phyloP scores from a whole-genome alignment of 495 filamentous ascomycete genomes.

The Penicillium ucsense region DNA sequence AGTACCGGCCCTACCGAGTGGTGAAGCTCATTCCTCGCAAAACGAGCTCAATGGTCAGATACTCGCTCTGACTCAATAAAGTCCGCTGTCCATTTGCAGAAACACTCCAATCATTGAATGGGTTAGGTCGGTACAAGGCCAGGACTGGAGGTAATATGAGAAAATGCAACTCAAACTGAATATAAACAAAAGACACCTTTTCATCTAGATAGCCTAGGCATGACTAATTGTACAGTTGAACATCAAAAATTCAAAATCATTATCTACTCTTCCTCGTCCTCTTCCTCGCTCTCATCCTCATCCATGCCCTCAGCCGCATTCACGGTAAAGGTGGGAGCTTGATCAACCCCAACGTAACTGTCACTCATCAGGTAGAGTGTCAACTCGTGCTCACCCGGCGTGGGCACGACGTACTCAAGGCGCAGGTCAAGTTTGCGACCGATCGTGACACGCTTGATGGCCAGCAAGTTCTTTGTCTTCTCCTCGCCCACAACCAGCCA shows the following conservation, averaged over 20 bases:
- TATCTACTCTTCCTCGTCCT: conserved; percentile 56
- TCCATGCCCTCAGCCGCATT: conserved; percentile 89
- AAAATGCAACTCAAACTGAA: neutral
- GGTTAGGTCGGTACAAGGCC: too few species aligned
- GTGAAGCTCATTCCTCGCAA: too few species aligned
- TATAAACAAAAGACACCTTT: conserved; percentile 4
- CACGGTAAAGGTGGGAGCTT: conserved; percentile 81
- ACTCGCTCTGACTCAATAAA: too few species aligned
- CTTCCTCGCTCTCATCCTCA: conserved; percentile 76
- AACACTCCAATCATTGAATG: too few species aligned
- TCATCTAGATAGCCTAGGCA: conserved; percentile 2
- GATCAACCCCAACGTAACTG: conserved; percentile 94
- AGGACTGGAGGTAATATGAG: neutral
- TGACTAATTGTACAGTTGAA: conserved; percentile 14
- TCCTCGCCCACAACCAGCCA: conserved; percentile 88
- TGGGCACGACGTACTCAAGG: conserved; percentile 82
- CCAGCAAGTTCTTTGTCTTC: conserved; percentile 72
- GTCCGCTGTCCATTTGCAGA: too few species aligned
- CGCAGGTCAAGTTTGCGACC: conserved; percentile 64
- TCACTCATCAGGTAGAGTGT: conserved; percentile 95
- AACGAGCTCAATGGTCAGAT: too few species aligned
- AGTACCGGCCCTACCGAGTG: too few species aligned
- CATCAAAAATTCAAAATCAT: conserved; percentile 15
- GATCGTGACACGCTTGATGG: conserved; percentile 91
- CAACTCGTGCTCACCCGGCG: conserved; percentile 74